Percentiles rank a stretch among this genome's conserved stretches.
Evolutionary conservation across 257 asterid species (phyloP).

Genomic region (Lantana camara): DNA sequence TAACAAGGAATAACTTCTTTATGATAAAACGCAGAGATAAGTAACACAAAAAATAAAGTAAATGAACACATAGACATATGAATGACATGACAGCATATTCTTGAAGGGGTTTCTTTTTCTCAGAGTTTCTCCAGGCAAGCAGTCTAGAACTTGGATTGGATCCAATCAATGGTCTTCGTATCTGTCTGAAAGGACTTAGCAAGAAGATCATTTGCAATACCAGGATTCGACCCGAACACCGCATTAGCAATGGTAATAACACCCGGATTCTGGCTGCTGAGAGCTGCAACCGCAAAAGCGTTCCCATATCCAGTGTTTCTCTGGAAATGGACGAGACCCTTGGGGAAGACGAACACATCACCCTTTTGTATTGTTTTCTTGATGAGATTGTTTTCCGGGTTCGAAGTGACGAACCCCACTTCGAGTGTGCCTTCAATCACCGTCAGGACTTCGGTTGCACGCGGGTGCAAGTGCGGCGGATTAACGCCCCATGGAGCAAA

Average conservation of each 20-base stretch:
- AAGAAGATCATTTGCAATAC: slow-evolving; percentile 38
- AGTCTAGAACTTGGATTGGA: slow-evolving; percentile 42
- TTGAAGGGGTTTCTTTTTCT: no score
- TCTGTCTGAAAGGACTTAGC: slow-evolving; percentile 46
- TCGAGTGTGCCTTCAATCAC: slow-evolving; percentile 28
- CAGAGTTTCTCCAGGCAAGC: no score
- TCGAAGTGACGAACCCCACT: slow-evolving; percentile 19
- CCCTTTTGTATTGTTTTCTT: slow-evolving; percentile 14
- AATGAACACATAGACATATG: background rate
- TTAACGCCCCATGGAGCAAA: slow-evolving; percentile 21
- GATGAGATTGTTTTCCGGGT: slow-evolving; percentile 23
- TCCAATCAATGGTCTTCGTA: slow-evolving; percentile 34
- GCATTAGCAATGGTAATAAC: slow-evolving; percentile 25
- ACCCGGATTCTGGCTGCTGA: slow-evolving; percentile 25
- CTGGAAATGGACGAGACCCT: slow-evolving; percentile 26
- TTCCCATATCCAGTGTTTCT: slow-evolving; percentile 8
- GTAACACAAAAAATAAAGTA: no score
- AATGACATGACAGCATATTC: no score
- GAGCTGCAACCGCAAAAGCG: background rate
- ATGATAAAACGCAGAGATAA: no score
- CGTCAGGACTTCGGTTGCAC: slow-evolving; percentile 20
- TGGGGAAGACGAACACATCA: slow-evolving; percentile 25
- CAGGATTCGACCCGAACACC: slow-evolving; percentile 43
- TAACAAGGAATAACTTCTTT: no score
- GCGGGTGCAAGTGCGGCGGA: slow-evolving; percentile 34